These are phyloP conservation scores for Kandelia obovata DNA, from an alignment of 345 rosid species.

Conservation along the genomic window DNA sequence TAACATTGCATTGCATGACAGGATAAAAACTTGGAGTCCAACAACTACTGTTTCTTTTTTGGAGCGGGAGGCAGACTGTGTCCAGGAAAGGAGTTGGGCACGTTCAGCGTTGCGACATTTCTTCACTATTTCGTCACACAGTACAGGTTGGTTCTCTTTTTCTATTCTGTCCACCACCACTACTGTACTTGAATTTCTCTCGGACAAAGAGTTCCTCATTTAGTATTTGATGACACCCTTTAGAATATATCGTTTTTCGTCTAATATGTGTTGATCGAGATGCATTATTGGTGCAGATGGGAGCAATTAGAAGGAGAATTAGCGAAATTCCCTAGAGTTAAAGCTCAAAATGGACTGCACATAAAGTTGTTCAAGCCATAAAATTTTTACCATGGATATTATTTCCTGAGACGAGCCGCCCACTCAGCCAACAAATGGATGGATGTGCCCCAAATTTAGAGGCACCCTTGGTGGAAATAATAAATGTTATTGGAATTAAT, in stretches of 20 bases:
- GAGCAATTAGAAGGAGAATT: conserved; percentile 13
- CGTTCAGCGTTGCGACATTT: conserved; percentile 22
- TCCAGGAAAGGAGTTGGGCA: conserved; percentile 44
- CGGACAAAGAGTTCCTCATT: not conserved
- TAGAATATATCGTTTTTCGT: too few relatives aligned
- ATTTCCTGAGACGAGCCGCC: too few relatives aligned
- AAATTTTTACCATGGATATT: too few relatives aligned
- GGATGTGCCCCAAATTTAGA: too few relatives aligned
- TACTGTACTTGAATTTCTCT: not conserved
- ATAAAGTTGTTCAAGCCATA: conserved; percentile 6
- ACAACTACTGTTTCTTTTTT: conserved; percentile 35
- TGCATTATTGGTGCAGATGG: conserved; percentile 12
- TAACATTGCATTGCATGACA: not conserved
- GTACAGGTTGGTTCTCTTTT: not conserved
- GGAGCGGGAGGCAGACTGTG: conserved; percentile 42
- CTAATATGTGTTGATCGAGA: too few relatives aligned
- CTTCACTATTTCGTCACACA: conserved; percentile 40
- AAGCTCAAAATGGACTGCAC: conserved; percentile 22
- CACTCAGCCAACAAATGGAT: too few relatives aligned
- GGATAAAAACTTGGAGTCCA: conserved; percentile 28
- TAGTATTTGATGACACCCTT: too few relatives aligned
- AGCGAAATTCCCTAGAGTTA: conserved; percentile 22
- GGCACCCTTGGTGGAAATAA: too few relatives aligned
- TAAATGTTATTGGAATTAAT: too few relatives aligned
- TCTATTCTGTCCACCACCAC: not conserved